phyloP scores from a whole-genome alignment of 495 filamentous ascomycete genomes.

The Gamarada debralockiae region DNA sequence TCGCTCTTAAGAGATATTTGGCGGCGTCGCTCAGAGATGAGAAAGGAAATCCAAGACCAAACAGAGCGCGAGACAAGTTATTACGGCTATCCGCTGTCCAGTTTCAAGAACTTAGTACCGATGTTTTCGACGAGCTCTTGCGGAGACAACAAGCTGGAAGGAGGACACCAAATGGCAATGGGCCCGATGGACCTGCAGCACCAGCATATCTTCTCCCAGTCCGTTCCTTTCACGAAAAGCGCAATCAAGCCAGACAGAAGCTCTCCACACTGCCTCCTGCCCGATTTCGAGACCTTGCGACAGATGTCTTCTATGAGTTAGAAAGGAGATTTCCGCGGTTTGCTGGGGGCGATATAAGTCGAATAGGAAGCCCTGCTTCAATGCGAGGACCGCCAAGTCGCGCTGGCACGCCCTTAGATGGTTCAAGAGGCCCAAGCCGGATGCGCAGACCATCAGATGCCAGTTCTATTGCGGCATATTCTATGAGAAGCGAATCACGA shows the following conservation, averaged over 20 bases:
- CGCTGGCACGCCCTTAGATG: constrained; percentile 53
- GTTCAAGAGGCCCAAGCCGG: constrained; percentile 25
- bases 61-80: constrained; percentile 89
- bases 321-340: constrained; percentile 89
- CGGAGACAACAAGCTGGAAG: constrained; percentile 65
- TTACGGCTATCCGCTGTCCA: constrained; percentile 84
- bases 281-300: constrained; percentile 86
- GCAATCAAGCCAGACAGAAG: constrained; percentile 93
- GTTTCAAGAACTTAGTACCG: constrained; percentile 94
- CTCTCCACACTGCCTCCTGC: constrained; percentile 80
- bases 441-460: constrained; percentile 50
- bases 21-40: constrained; percentile 68
- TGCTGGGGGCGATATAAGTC: constrained; percentile 57
- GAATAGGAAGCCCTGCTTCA: constrained; percentile 65
- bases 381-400: constrained; percentile 46
- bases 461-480: constrained; percentile 39
- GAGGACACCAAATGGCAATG: constrained; percentile 48
- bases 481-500: constrained; percentile 26
- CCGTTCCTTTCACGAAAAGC: constrained; percentile 88
- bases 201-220: constrained; percentile 77
- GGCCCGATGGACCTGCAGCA: constrained; percentile 41
- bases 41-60: constrained; percentile 67
- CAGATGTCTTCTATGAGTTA: constrained; percentile 92
- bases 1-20: constrained; percentile 73
- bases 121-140: constrained; percentile 93